A percentile compares a stretch with the other conserved stretches of the same genome.
phyloP scores from a whole-genome alignment of 306 rosid genomes.

The Cicer arietinum region DNA sequence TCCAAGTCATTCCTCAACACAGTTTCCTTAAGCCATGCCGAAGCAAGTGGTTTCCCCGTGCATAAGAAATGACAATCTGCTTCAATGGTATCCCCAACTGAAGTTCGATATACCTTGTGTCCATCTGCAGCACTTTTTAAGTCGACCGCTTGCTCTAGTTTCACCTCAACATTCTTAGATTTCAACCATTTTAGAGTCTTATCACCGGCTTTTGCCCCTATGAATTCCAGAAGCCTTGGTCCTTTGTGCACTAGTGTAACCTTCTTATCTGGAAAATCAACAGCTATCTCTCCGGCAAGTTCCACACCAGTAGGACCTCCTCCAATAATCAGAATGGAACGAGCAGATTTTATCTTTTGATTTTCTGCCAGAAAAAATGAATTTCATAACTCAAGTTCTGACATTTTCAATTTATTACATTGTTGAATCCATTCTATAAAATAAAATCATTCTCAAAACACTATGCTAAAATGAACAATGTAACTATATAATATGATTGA shows the following conservation, averaged over 20 bases:
- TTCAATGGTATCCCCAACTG: slow-evolving; percentile 59
- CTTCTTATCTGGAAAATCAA: slow-evolving; percentile 70
- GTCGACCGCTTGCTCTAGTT: slow-evolving; percentile 58
- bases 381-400: slow-evolving; percentile 26
- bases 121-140: slow-evolving; percentile 45
- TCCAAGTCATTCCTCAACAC: slow-evolving; percentile 55
- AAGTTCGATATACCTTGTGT: slow-evolving; percentile 55
- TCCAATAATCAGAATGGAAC: slow-evolving; percentile 77
- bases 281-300: slow-evolving; percentile 83
- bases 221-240: slow-evolving; percentile 72
- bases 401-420: slow-evolving; percentile 25
- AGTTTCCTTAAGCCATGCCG: slow-evolving; percentile 76
- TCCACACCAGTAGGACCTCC: slow-evolving; percentile 96
- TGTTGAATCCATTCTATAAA: slow-evolving; percentile 8
- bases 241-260: slow-evolving; percentile 74
- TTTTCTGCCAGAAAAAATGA: slow-evolving; percentile 57
- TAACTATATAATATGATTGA: slow-evolving; percentile 29
- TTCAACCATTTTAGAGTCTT: slow-evolving; percentile 66
- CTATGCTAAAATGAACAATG: slow-evolving; percentile 28
- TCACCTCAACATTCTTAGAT: slow-evolving; percentile 69
- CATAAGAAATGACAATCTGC: slow-evolving; percentile 78
- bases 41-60: slow-evolving; percentile 56
- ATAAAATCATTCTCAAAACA: slow-evolving; percentile 20
- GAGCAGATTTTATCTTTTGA: slow-evolving; percentile 65
- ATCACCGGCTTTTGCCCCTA: slow-evolving; percentile 69